Percentiles rank a stretch among this genome's conserved stretches.
phyloP scores from a whole-genome alignment of 2,329 filamentous ascomycete genomes.

The Dryadomyces quercivorus region DNA sequence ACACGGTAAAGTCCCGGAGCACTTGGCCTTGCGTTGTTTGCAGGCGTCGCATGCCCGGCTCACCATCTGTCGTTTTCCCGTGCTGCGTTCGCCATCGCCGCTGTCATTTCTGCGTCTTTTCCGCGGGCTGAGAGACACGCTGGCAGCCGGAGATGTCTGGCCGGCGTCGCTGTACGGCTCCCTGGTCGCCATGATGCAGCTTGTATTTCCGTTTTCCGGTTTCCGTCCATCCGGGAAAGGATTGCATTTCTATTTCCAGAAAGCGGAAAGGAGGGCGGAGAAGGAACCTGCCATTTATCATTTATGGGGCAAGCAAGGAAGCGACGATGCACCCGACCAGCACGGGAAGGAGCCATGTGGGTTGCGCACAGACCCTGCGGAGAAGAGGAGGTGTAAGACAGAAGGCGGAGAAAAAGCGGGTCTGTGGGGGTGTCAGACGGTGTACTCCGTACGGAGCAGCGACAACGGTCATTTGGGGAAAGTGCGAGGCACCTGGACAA shows the following conservation, averaged over 20 bases:
- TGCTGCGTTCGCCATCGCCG: neutral
- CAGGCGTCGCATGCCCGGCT: slow-evolving; percentile 1
- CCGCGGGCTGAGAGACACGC: neutral
- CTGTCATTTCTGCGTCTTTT: neutral
- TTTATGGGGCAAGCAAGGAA: no score
- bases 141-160: neutral
- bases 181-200: neutral
- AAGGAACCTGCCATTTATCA: neutral
- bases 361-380: neutral
- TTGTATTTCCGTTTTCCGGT: neutral
- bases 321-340: no score
- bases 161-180: neutral
- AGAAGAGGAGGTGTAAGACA: neutral
- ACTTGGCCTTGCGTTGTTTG: slow-evolving; percentile 1
- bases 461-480: neutral
- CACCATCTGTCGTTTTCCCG: neutral
- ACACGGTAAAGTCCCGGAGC: neutral
- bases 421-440: no score
- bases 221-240: neutral
- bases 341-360: neutral
- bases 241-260: neutral
- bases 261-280: neutral
- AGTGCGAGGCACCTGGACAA: no score
- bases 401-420: slow-evolving; percentile 1
- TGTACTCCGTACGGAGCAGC: neutral